These are phyloP conservation scores for Limonium bicolor DNA, from an alignment of 148 eudicot species.

Conservation along the genomic window DNA sequence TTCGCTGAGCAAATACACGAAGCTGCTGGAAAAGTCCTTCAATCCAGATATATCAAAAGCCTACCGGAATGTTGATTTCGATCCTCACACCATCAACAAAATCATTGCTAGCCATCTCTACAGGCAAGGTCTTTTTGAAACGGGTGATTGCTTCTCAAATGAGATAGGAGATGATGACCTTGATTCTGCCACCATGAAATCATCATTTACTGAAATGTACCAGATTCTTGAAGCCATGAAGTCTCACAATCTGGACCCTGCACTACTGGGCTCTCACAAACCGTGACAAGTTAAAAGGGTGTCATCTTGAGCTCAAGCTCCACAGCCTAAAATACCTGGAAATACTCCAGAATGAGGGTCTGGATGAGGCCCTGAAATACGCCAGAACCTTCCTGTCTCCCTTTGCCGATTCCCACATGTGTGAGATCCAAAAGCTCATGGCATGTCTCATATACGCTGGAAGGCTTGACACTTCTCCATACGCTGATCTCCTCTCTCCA, in stretches of 20 bases:
- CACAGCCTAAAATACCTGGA: slow-evolving; percentile 56
- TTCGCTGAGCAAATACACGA: slow-evolving; percentile 53
- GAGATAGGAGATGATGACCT: slow-evolving; percentile 39
- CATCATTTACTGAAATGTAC: slow-evolving; percentile 50
- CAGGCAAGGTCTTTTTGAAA: slow-evolving; percentile 54
- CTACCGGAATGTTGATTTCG: slow-evolving; percentile 49
- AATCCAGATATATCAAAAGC: slow-evolving; percentile 73
- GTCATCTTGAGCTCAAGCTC: slow-evolving; percentile 62
- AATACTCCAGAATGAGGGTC: slow-evolving; percentile 38
- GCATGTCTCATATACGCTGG: slow-evolving; percentile 63
- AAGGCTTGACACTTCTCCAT: slow-evolving; percentile 63
- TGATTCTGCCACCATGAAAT: slow-evolving; percentile 27
- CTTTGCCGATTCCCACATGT: slow-evolving; percentile 28
- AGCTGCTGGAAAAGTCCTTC: slow-evolving; percentile 63
- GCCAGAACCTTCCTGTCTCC: slow-evolving; percentile 43
- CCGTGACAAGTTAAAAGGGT: slow-evolving; percentile 51
- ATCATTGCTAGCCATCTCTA: slow-evolving; percentile 68
- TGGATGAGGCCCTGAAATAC: slow-evolving; percentile 53
- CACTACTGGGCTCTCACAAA: slow-evolving; percentile 52
- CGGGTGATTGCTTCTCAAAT: slow-evolving; percentile 57
- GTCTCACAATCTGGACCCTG: slow-evolving; percentile 43
- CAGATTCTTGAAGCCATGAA: slow-evolving; percentile 56
- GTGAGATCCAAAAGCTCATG: slow-evolving; percentile 61
- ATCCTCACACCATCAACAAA: slow-evolving; percentile 45
- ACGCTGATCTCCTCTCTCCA: slow-evolving; percentile 42